Evolutionary conservation across 495 filamentous ascomycete species (phyloP).

Genomic region (Aspergillus heteromorphus): DNA sequence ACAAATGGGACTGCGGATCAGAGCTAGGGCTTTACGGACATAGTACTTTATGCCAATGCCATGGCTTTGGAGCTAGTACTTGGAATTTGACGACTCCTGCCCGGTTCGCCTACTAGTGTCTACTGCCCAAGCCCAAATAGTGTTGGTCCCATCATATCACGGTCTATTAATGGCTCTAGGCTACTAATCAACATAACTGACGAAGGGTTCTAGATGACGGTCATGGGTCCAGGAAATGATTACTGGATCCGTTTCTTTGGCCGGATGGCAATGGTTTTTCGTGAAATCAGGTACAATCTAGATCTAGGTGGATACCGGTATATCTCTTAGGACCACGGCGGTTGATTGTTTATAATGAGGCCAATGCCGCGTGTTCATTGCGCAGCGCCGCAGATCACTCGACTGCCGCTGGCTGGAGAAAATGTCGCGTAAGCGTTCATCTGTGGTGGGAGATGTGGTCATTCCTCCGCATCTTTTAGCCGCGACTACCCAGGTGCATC

Average conservation of each 20-base stretch:
- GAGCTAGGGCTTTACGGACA: not conserved
- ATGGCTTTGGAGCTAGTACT: not conserved
- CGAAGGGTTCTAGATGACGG: not conserved
- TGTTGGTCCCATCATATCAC: not conserved
- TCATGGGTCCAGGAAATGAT: not conserved
- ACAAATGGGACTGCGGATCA: not conserved
- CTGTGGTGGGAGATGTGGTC: slow-evolving; percentile 1
- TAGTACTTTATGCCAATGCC: too few species aligned
- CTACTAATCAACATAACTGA: not conserved
- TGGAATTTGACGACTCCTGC: not conserved
- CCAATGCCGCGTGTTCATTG: not conserved
- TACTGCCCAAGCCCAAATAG: not conserved
- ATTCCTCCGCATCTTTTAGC: not conserved
- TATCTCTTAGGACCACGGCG: not conserved
- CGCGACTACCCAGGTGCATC: not conserved
- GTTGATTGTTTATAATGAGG: not conserved
- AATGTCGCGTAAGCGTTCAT: not conserved
- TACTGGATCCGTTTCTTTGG: not conserved
- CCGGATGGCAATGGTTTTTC: not conserved
- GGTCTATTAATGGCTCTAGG: not conserved
- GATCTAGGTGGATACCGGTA: not conserved
- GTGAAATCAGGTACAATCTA: not conserved
- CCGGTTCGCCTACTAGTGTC: not conserved
- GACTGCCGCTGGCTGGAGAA: not conserved
- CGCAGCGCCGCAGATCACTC: too few species aligned